Evolutionary conservation across 2,329 filamentous ascomycete species (phyloP).

Genomic region (Orbilia ellipsospora): DNA sequence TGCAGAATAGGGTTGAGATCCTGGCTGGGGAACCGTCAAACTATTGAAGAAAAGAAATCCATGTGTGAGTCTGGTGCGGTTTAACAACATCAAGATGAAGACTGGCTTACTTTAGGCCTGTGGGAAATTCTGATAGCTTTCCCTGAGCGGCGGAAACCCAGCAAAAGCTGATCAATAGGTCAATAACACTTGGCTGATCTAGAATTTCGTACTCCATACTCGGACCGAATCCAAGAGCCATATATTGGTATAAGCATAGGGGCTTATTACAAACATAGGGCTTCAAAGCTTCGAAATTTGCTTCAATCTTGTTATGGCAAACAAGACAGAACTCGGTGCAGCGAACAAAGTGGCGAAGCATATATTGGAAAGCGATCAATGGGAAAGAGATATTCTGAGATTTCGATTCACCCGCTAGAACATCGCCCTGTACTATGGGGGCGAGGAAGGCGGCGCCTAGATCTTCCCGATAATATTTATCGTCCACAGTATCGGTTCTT

Average conservation of each 20-base stretch:
- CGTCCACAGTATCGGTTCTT: constrained; percentile 59
- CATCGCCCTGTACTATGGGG: constrained; percentile 26
- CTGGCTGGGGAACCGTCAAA: constrained; percentile 37
- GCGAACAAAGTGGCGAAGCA: constrained; percentile 78
- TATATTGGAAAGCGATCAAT: constrained; percentile 69
- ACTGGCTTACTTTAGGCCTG: constrained; percentile 67
- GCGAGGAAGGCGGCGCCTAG: constrained; percentile 23
- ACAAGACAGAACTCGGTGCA: constrained; percentile 90
- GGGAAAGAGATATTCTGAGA: constrained; percentile 66
- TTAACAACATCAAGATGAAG: neutral
- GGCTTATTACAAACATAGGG: constrained; percentile 80
- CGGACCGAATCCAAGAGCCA: constrained; percentile 84
- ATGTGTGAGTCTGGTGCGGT: neutral
- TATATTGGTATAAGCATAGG: constrained; percentile 88
- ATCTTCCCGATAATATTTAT: constrained; percentile 62
- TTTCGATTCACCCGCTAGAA: constrained; percentile 18
- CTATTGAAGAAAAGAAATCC: constrained; percentile 8
- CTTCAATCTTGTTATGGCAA: constrained; percentile 76
- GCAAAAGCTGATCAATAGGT: constrained; percentile 84
- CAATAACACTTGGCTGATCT: constrained; percentile 82
- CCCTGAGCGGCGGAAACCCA: constrained; percentile 69
- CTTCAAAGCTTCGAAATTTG: constrained; percentile 76
- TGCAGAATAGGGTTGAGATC: constrained; percentile 14
- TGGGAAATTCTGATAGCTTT: constrained; percentile 68
- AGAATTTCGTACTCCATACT: constrained; percentile 86